Evolutionary conservation across 352 stramenopile species (phyloP).

Genomic region (Globisporangium paroecandrum): DNA sequence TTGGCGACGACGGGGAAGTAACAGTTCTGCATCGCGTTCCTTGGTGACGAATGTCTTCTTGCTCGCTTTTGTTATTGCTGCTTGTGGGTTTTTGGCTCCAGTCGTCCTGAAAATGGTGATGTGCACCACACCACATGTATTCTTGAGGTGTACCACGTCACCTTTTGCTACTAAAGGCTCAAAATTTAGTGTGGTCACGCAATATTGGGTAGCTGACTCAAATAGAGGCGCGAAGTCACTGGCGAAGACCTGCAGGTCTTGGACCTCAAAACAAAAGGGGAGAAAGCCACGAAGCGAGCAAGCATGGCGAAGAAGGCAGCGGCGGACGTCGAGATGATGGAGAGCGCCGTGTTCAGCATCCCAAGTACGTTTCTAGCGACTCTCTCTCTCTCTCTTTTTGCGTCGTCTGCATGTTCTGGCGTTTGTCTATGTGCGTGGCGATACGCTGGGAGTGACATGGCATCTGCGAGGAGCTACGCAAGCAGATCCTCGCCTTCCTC

Average conservation of each 20-base stretch:
- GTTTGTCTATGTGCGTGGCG: neutral
- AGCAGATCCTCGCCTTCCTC: neutral
- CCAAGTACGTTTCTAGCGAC: conserved; percentile 30
- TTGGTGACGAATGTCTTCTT: neutral
- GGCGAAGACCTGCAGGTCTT: conserved; percentile 6
- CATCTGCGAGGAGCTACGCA: conserved; percentile 3
- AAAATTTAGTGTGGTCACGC: neutral
- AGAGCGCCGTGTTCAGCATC: conserved; percentile 37
- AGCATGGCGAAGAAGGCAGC: conserved; percentile 27
- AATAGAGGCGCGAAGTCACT: conserved; percentile 10
- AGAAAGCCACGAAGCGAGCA: conserved; percentile 4
- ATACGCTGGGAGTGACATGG: neutral
- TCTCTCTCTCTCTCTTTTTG: neutral
- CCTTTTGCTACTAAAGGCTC: neutral
- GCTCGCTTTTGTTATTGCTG: conserved; percentile 6
- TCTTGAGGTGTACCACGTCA: neutral
- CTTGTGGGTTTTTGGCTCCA: conserved; percentile 12
- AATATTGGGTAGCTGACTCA: neutral
- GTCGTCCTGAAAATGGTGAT: conserved; percentile 2
- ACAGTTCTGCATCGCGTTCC: conserved; percentile 76
- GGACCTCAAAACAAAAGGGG: conserved; percentile 2
- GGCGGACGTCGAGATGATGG: conserved; percentile 22
- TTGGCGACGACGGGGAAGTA: conserved; percentile 59
- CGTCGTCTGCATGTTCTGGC: neutral
- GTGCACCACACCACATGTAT: neutral